Base-by-base conservation (phyloP, 805 yeast genomes). In the Pichia heedii region DNA sequence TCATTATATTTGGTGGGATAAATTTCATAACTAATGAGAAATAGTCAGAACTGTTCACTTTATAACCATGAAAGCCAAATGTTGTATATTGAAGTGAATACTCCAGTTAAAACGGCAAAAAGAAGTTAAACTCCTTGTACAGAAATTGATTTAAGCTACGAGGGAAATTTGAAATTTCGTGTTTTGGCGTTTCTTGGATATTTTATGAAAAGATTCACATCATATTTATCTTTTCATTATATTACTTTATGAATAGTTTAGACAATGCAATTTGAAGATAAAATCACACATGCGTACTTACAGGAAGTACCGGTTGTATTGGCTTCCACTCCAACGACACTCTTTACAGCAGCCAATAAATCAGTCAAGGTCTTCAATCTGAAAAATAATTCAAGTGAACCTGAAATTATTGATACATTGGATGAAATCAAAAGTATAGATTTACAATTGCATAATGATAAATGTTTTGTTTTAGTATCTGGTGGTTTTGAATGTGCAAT, bases 291-390 rank as follows among this genome's bases (percentile, higher is more conserved):
- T 46, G 62, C 60, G 32, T 61, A 62, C 45, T 52, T 60, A 12
- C 44, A 62, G 4, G 61, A 9, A 49, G 44, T 37, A 50, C 60
- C 26, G 33, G 45, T 36, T 55, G 54, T 13, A 46, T 50, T 38
- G 53, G 53, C 41, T 43, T 55, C 18, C 35, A 55, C 2, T 55
- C 55, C 32, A 57, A 56, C 24, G 42, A 65, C 51, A n/a, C 55
- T 79, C 4, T 62, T 70, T 29, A 76, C 71, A 3, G 77, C 75
- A n/a, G 77, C 76, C 46, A 69, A 74, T 48, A 68, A 65, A 26
- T 81, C 83, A 1, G 55, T 79, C 21, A 80, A 78, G 56, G 65
- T 76, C 16, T 69, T 79, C 50, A 65, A 70, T 43, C 49, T 68
- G 13, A 56, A 63, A 37, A 67, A 69, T 22, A 71, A 76, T 1